Conservation (phyloP, 306 rosid genomes). For the Calophaca sinica region DNA sequence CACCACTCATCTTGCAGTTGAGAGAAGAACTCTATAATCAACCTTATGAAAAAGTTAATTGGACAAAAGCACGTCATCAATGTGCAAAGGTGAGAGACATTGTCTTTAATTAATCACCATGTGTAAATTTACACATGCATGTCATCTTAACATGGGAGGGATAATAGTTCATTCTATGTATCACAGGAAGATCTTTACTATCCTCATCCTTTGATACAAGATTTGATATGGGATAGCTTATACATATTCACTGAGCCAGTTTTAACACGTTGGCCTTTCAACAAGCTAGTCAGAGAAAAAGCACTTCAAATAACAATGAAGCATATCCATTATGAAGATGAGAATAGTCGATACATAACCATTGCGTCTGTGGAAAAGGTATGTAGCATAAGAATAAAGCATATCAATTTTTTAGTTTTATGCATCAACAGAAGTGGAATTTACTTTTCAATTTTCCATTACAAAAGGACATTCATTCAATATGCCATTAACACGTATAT, state of each 20-base stretch:
- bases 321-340: conserved; percentile 84
- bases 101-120: conserved; percentile 3
- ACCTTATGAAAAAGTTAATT: conserved; percentile 64
- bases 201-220: conserved; percentile 69
- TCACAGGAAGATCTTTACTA: conserved; percentile 71
- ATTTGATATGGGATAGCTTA: conserved; percentile 71
- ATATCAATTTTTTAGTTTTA: too few species aligned
- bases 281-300: conserved; percentile 61
- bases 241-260: conserved; percentile 68
- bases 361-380: conserved; percentile 74
- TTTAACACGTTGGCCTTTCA: conserved; percentile 76
- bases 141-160: neutral
- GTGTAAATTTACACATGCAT: neutral
- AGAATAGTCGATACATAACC: conserved; percentile 69
- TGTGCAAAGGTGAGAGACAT: conserved; percentile 62
- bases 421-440: too few species aligned
- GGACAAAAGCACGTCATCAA: conserved; percentile 69
- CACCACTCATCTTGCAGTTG: conserved; percentile 69
- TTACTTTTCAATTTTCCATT: too few species aligned
- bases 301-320: conserved; percentile 76
- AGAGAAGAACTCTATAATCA: conserved; percentile 64
- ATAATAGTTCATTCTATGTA: neutral
- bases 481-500: conserved; percentile 13
- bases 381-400: neutral
- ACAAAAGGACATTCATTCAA: too few species aligned